Evolutionary conservation across 2,329 filamentous ascomycete genomes (phyloP), one percentile per base, ranked within the genome.

Genomic region (Alternaria panax): DNA sequence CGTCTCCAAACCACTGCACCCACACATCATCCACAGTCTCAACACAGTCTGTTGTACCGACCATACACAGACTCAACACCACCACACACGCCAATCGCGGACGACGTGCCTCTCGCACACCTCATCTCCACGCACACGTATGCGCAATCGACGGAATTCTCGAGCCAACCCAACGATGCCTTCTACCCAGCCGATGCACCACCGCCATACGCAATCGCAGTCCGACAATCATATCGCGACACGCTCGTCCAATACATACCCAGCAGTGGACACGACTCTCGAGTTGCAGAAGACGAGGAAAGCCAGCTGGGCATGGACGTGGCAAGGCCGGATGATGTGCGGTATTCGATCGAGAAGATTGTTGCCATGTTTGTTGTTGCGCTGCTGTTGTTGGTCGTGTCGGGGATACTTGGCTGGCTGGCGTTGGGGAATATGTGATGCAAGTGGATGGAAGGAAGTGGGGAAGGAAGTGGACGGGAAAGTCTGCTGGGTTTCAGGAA

Each of bases 61-160:
- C 57, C 56, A 1, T 64, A 61, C 57, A 59, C 51, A 14, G 57
- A 62, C 30, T 41, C 57, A 30, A 41, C 57, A 34, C 42, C 53
- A 16, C 59, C 36, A 8, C 36, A 40, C n/a, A 53, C 40, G 7
- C 42, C 60, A 46, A 56, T 59, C 47, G 63, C 69, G 34, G 70
- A 73, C 43, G 70, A 72, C 54, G 70, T 75, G 11, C 71, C 71
- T 27, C 69, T 75, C 34, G 73, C 67, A 5, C 64, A 72, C 36
- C 62, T 75, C 28, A 51, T 70, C 41, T 59, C 38, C 25, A 16
- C 50, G 20, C 52, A 56, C 18, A 59, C 66, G n/a, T 59, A 40
- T 53, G 34, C 27, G 18, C 28, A 59, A 27, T 36, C 43, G 12
- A 43, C 41, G 4, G 46, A 56, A 16, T 12, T 28, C 7, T 42